Evolutionary conservation across 768 basidiomycete genomes (phyloP), one percentile per base, ranked within the genome.

Genomic region (Mycena metata): DNA sequence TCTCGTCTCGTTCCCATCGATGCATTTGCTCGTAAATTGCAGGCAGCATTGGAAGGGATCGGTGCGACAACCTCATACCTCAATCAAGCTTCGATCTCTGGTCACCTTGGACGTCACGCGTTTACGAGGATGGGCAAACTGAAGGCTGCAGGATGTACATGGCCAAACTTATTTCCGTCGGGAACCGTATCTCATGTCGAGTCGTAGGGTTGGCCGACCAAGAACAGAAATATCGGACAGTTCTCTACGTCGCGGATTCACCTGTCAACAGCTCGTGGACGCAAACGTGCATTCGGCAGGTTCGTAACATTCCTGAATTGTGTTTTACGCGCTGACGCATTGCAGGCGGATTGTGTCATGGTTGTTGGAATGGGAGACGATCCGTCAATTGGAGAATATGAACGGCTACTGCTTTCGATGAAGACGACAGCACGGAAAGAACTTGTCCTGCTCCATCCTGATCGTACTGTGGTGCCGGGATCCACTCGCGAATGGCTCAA

Each of bases 351-450:
- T 80, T 96, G 89, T 76, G 93, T 98, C 42, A 90, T 98, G 89
- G 89, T 96, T 23, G 92, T 97, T 60, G 96, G 95, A 10, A 92
- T 96, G 88, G 96, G 94, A 5, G 96, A 98, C 65, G 96, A 95
- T 75, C 91, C 96, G 16, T 87, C 86, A 21, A 83, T 96, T 8
- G 98, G 98, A 15, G 98, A 99, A 81, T 99, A 96, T 74, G 96
- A 99, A 78, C 89, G 96, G 60, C 83, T 99, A 5, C 81, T 99
- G 23, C 84, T 98, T 46, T 96, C 96, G 1, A 93, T 96, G 86
- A 99, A 99, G 83, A 98, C 97, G 0, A 99, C 97, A 0, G 98
- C 97, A n/a, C 84, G 98, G 61, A 99, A 99, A 79, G 98, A 99
- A 77, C 88, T 99, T 30, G 91, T 99, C 6, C 84, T 99, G 6